Percentiles rank a stretch among this genome's conserved stretches.
phyloP scores from a whole-genome alignment of 805 yeast genomes.

The Candida verbasci region DNA sequence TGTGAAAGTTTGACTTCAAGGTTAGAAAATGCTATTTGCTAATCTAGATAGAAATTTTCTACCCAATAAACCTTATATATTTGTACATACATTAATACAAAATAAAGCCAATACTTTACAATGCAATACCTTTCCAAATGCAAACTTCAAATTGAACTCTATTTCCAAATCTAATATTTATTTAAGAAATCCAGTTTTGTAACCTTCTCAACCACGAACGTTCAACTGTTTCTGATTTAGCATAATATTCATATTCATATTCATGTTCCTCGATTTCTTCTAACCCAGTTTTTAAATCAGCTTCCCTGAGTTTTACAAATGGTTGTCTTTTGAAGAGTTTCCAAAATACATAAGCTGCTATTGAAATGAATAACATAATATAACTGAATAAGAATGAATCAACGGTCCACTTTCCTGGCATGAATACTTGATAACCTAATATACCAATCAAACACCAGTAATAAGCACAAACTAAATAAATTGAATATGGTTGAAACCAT shows the following conservation, averaged over 20 bases:
- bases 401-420: slow-evolving; percentile 47
- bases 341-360: slow-evolving; percentile 24
- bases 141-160: no score
- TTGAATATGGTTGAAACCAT: slow-evolving; percentile 22
- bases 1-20: no score
- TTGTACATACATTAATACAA: no score
- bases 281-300: slow-evolving; percentile 32
- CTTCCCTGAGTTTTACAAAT: slow-evolving; percentile 25
- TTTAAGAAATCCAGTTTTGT: slow-evolving; percentile 4
- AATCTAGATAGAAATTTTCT: no score
- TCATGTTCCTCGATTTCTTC: slow-evolving; percentile 32
- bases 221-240: slow-evolving; percentile 9
- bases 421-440: slow-evolving; percentile 68
- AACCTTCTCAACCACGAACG: slow-evolving; percentile 1
- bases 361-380: slow-evolving; percentile 50
- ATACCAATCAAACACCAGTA: slow-evolving; percentile 45
- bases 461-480: slow-evolving; percentile 15
- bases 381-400: slow-evolving; percentile 64
- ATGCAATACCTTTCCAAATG: no score
- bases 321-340: slow-evolving; percentile 27
- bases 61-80: no score
- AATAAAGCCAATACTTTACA: no score
- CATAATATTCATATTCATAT: slow-evolving; percentile 15
- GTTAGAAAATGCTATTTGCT: no score
- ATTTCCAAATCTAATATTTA: no score